phyloP scores from a whole-genome alignment of 768 basidiomycete genomes.

The Lentinula aciculospora region DNA sequence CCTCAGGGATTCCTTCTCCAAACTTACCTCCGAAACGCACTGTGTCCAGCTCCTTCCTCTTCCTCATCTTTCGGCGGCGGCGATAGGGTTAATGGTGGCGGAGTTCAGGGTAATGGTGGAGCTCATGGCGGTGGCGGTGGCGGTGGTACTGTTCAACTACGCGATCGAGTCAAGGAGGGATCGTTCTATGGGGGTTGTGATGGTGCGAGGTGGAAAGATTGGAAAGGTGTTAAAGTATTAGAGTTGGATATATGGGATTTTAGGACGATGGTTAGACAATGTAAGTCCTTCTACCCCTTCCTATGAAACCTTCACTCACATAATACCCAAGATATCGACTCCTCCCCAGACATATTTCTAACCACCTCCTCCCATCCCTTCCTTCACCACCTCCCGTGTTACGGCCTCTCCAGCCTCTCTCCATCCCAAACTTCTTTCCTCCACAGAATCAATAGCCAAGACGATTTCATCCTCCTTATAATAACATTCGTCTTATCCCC shows the following conservation, averaged over 20 bases:
- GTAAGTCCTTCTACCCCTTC: background rate
- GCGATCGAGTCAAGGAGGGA: background rate
- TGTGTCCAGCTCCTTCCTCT: conserved; percentile 1
- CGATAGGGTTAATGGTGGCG: too few relatives aligned
- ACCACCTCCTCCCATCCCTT: background rate
- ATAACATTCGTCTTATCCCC: background rate
- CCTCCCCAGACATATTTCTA: background rate
- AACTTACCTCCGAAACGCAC: conserved; percentile 1
- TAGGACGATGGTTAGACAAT: background rate
- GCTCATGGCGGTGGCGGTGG: too few relatives aligned
- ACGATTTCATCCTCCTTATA: background rate
- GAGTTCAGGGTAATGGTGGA: too few relatives aligned
- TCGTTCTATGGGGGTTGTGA: background rate
- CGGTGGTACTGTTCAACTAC: background rate
- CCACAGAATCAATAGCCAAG: background rate
- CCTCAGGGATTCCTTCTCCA: background rate
- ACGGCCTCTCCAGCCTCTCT: background rate
- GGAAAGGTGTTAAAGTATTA: background rate
- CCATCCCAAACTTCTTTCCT: background rate
- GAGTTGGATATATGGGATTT: conserved; percentile 2
- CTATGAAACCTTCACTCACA: background rate
- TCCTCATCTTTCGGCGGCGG: too few relatives aligned
- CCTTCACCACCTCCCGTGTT: background rate
- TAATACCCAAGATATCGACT: background rate
- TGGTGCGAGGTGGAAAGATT: too few relatives aligned